These are phyloP conservation scores for Tolypocladium cylindrosporum DNA, from an alignment of 2,329 filamentous ascomycete species.

Conservation along the genomic window DNA sequence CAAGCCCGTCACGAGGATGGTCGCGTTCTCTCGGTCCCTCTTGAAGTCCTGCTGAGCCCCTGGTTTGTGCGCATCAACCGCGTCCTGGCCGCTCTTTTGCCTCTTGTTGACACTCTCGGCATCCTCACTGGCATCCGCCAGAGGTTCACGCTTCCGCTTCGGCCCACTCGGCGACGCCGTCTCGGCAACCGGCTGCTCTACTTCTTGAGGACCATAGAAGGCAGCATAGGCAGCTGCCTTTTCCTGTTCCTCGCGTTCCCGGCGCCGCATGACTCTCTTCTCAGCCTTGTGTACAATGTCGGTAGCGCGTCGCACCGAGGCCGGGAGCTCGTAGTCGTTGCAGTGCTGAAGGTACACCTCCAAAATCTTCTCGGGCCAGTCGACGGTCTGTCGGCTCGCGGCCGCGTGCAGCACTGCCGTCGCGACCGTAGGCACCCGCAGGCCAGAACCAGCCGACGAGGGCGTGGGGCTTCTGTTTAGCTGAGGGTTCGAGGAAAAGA, in stretches of 20 bases:
- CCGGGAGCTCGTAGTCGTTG: slow-evolving; percentile 78
- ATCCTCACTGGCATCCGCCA: slow-evolving; percentile 28
- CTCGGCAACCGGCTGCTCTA: slow-evolving; percentile 10
- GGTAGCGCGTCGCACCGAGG: slow-evolving; percentile 62
- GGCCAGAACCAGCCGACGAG: slow-evolving; percentile 30
- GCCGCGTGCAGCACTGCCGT: slow-evolving; percentile 70
- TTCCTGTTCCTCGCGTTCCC: slow-evolving; percentile 54
- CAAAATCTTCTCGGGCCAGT: slow-evolving; percentile 68
- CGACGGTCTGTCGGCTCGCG: slow-evolving; percentile 49
- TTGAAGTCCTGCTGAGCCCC: slow-evolving; percentile 36
- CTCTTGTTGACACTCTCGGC: slow-evolving; percentile 54
- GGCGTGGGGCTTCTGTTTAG: slow-evolving; percentile 45
- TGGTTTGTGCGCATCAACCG: slow-evolving; percentile 11
- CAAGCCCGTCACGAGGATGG: slow-evolving; percentile 70
- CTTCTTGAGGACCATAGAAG: slow-evolving; percentile 22
- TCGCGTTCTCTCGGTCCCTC: slow-evolving; percentile 84
- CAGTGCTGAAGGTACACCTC: slow-evolving; percentile 71
- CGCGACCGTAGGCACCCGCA: slow-evolving; percentile 60
- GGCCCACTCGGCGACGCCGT: slow-evolving; percentile 27
- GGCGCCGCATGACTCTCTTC: slow-evolving; percentile 52
- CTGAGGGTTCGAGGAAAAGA: slow-evolving; percentile 34
- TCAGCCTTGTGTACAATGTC: slow-evolving; percentile 62
- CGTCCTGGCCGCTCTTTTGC: slow-evolving; percentile 36
- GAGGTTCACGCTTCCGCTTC: slow-evolving; percentile 69
- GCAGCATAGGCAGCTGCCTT: slow-evolving; percentile 43